Conservation (phyloP, 169 alveolate species). For the Pseudocohnilembus persalinus region DNA sequence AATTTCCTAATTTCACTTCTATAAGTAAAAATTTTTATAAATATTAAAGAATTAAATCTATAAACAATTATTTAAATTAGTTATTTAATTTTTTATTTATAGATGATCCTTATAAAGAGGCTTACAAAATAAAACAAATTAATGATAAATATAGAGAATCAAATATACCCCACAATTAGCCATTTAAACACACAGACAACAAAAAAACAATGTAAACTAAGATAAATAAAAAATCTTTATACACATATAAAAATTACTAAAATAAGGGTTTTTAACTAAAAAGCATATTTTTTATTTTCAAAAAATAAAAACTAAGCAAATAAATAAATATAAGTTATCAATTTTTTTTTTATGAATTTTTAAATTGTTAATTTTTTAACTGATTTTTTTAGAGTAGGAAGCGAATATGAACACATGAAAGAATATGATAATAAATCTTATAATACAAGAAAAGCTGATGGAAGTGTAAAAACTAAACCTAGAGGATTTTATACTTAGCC, state of each 20-base stretch:
- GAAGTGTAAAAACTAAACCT: conserved; percentile 23
- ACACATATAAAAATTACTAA: not conserved
- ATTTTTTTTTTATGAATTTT: too few species aligned
- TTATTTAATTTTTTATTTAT: not conserved
- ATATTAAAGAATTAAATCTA: not conserved
- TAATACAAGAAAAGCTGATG: conserved; percentile 24
- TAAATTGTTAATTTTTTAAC: too few species aligned
- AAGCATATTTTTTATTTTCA: too few species aligned
- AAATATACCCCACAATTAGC: conserved; percentile 7
- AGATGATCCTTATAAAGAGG: conserved; percentile 48
- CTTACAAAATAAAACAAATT: conserved; percentile 33
- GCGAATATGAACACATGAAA: conserved; percentile 41
- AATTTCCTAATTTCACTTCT: conserved; percentile 9
- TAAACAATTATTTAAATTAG: not conserved
- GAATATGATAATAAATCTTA: conserved; percentile 34
- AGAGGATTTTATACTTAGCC: conserved; percentile 32
- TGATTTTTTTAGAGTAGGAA: conserved; percentile 18
- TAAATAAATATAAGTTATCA: too few species aligned
- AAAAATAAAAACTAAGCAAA: too few species aligned
- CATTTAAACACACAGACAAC: conserved; percentile 28
- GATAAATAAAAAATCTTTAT: not conserved
- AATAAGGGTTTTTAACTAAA: not conserved
- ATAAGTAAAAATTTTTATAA: not conserved
- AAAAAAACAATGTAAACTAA: conserved; percentile 27
- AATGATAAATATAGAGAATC: conserved; percentile 28